phyloP scores from a whole-genome alignment of 2,329 filamentous ascomycete genomes.

The Fusarium sp. region DNA sequence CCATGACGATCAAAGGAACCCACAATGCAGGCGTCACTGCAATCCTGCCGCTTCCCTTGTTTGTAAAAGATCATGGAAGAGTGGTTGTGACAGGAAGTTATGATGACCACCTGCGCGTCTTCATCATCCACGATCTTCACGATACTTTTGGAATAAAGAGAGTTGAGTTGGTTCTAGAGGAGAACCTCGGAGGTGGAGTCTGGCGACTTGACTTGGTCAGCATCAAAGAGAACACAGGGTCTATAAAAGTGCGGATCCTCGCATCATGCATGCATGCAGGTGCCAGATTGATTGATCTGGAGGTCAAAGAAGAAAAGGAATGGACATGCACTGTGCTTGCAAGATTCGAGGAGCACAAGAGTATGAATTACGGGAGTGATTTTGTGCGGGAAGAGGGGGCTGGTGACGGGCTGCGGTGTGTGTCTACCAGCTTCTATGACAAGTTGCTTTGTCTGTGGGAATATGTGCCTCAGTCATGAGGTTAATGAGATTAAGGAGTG shows the following conservation, averaged over 20 bases:
- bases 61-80: slow-evolving; percentile 57
- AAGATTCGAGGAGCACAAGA: slow-evolving; percentile 86
- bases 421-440: slow-evolving; percentile 85
- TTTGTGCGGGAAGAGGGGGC: slow-evolving; percentile 59
- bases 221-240: slow-evolving; percentile 41
- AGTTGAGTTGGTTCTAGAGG: slow-evolving; percentile 69
- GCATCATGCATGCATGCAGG: slow-evolving; percentile 97
- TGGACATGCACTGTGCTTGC: slow-evolving; percentile 76
- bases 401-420: slow-evolving; percentile 55
- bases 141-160: slow-evolving; percentile 56
- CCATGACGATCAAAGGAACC: slow-evolving; percentile 54
- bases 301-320: slow-evolving; percentile 49
- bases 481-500: background rate
- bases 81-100: slow-evolving; percentile 90
- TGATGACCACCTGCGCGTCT: slow-evolving; percentile 83
- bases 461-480: slow-evolving; percentile 29
- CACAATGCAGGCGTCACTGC: slow-evolving; percentile 90
- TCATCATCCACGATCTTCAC: slow-evolving; percentile 61
- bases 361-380: slow-evolving; percentile 95
- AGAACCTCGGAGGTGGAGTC: slow-evolving; percentile 82
- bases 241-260: slow-evolving; percentile 65
- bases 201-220: slow-evolving; percentile 82
- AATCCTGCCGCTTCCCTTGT: slow-evolving; percentile 76
- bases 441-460: slow-evolving; percentile 77
- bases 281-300: slow-evolving; percentile 70